Evolutionary conservation across 2,329 filamentous ascomycete species (phyloP).

Genomic region (Colletotrichum acutatum): DNA sequence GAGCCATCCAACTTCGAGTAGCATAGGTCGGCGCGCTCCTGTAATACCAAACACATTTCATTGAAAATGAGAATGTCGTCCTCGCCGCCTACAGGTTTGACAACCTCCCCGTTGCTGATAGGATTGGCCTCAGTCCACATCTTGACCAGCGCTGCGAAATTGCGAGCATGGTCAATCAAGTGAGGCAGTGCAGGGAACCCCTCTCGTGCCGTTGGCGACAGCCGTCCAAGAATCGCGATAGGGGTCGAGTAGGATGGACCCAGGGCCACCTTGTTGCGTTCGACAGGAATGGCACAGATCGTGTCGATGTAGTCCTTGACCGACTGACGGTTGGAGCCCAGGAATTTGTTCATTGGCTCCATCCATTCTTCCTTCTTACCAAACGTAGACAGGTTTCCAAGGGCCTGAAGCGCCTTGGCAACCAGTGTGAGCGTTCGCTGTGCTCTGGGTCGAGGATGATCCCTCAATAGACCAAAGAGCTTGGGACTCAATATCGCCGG

Average conservation of each 20-base stretch:
- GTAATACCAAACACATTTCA: constrained; percentile 59
- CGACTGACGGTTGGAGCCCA: constrained; percentile 78
- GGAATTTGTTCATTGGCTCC: constrained; percentile 96
- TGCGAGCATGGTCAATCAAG: constrained; percentile 88
- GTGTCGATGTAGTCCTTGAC: constrained; percentile 90
- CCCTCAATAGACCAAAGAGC: constrained; percentile 84
- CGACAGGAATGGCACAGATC: constrained; percentile 84
- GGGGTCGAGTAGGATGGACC: constrained; percentile 84
- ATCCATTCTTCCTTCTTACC: constrained; percentile 98
- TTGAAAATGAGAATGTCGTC: constrained; percentile 66
- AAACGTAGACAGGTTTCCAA: constrained; percentile 91
- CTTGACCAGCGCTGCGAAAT: constrained; percentile 84
- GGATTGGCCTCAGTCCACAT: constrained; percentile 75
- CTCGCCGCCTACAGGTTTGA: constrained; percentile 40
- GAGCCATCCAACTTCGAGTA: constrained; percentile 58
- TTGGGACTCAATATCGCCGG: constrained; percentile 97
- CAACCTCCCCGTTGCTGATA: constrained; percentile 38
- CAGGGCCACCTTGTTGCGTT: constrained; percentile 71
- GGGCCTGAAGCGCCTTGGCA: constrained; percentile 89
- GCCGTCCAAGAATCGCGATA: constrained; percentile 84
- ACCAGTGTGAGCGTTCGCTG: constrained; percentile 92
- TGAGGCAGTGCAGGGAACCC: constrained; percentile 95
- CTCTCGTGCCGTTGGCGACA: constrained; percentile 84
- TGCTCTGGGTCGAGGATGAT: constrained; percentile 84
- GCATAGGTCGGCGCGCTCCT: constrained; percentile 63